Evolutionary conservation across 768 basidiomycete species (phyloP).

Genomic region (Tubosaeta sp.): DNA sequence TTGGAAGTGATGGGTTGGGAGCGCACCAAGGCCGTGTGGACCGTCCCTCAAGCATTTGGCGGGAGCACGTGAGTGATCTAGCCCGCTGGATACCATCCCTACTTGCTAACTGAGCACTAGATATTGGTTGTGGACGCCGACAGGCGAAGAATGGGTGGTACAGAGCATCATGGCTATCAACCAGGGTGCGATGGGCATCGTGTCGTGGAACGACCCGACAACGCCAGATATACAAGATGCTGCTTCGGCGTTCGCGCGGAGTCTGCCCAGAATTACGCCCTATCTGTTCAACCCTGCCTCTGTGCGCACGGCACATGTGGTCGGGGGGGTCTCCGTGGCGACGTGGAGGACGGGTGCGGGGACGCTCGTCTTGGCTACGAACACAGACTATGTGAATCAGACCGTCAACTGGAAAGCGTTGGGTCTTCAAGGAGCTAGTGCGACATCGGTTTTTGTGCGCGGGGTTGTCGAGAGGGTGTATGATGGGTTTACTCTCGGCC

Average conservation of each 20-base stretch:
- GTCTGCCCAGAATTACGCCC: slow-evolving; percentile 41
- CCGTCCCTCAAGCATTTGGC: slow-evolving; percentile 78
- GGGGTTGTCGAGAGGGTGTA: slow-evolving; percentile 5
- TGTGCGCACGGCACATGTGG: slow-evolving; percentile 36
- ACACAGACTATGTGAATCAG: slow-evolving; percentile 41
- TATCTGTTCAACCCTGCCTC: slow-evolving; percentile 44
- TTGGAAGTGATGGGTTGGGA: slow-evolving; percentile 65
- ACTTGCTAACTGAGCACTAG: slow-evolving; percentile 21
- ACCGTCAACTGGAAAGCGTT: slow-evolving; percentile 33
- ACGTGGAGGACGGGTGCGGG: slow-evolving; percentile 41
- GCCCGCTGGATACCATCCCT: not conserved
- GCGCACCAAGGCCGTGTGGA: slow-evolving; percentile 67
- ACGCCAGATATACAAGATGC: slow-evolving; percentile 48
- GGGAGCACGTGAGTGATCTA: slow-evolving; percentile 25
- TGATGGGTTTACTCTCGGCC: too few species aligned
- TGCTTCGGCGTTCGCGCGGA: slow-evolving; percentile 45
- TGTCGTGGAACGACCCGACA: slow-evolving; percentile 4
- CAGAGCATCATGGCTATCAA: too few species aligned
- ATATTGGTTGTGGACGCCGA: too few species aligned
- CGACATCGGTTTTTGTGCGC: slow-evolving; percentile 9
- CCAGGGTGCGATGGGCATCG: too few species aligned
- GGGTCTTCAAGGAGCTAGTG: slow-evolving; percentile 6
- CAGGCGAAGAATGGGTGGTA: too few species aligned
- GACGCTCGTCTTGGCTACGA: slow-evolving; percentile 48
- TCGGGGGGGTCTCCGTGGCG: slow-evolving; percentile 44